Percentiles rank a stretch among this genome's conserved stretches.
Conservation (phyloP, 305 asterid genomes). For the Galium porrigens region DNA sequence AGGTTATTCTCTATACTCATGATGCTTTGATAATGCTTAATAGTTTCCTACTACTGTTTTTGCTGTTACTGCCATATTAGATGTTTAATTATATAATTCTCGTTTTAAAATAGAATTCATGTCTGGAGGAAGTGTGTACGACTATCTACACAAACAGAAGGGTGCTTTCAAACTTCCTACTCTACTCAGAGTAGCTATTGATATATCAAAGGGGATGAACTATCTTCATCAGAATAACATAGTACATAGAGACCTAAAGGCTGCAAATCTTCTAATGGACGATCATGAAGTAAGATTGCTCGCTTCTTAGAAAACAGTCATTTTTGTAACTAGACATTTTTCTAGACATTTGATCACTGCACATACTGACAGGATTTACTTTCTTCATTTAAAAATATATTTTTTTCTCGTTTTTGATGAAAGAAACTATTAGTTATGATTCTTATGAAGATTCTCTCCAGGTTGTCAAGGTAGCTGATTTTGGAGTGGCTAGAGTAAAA, state of each 20-base stretch:
- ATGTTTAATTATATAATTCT: not conserved
- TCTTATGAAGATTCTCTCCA: slow-evolving; percentile 18
- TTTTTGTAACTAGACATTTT: not conserved
- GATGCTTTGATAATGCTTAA: not conserved
- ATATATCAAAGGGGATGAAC: slow-evolving; percentile 86
- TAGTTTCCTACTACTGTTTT: not conserved
- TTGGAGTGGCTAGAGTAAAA: slow-evolving; percentile 91
- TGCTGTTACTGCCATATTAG: slow-evolving; percentile 7
- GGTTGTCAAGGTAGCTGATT: slow-evolving; percentile 95
- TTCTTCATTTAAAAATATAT: not conserved
- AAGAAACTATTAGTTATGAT: slow-evolving; percentile 1
- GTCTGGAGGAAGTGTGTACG: slow-evolving; percentile 95
- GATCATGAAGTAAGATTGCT: slow-evolving; percentile 60
- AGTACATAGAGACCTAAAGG: slow-evolving; percentile 86
- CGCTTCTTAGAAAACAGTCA: not conserved
- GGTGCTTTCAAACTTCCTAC: slow-evolving; percentile 78
- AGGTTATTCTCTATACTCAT: slow-evolving; percentile 30
- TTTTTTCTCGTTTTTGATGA: not conserved
- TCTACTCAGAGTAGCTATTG: slow-evolving; percentile 78
- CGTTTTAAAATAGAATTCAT: slow-evolving; percentile 47
- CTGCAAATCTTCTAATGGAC: slow-evolving; percentile 89
- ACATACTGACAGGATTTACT: not conserved
- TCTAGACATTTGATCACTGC: not conserved
- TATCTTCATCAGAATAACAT: slow-evolving; percentile 93
- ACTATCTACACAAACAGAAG: slow-evolving; percentile 80